Evolutionary conservation across 176 grass and related monocot genomes (phyloP), one percentile per base, ranked within the genome.

Genomic region (Poa pratensis): DNA sequence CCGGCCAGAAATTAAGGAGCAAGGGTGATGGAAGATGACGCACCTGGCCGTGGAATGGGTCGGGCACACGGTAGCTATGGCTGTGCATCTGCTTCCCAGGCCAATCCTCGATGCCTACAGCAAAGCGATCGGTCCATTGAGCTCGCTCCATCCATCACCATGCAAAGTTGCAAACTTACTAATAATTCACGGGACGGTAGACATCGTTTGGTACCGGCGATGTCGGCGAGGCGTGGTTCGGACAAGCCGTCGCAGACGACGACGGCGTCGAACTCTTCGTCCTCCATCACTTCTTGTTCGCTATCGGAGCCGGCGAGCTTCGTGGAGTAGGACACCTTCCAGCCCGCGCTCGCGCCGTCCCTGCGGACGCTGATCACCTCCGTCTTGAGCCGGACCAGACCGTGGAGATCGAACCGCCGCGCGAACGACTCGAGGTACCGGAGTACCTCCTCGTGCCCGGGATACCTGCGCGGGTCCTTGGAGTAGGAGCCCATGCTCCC

Each of bases 11-110:
- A 32, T 32, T 32, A 32, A 32, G 30, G 3, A 2, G 1, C 18
- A 58, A 58, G 9, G 19, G 18, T 9, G 19, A 22, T 20, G 23
- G 20, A 27, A 0, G 24, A 28, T 3, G 12, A 39, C 42, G 12
- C 13, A 73, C 42, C 27, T 73, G 84, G 9, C 78, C 55, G 28
- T 48, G 13, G 15, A 93, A 90, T 69, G 86, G 82, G 76, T 90
- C 82, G 1, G 91, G 85, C 46, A 88, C 82, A 46, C 88, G 91
- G 86, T 90, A 93, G 78, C 63, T 93, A 30, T 83, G 91, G 82
- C 91, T 93, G 69, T 93, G 91, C 67, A 92, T 64, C 85, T 93
- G 85, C 78, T 86, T 93, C 45, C 91, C 91, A 0, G 89, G 91
- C 91, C 91, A 93, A 7, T 9, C 51, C 27, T 86, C 84, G 19